A percentile compares a stretch with the other conserved stretches of the same genome.
phyloP scores from a whole-genome alignment of 2,329 filamentous ascomycete species.

The Ophiocordyceps camponoti-leonardi region DNA sequence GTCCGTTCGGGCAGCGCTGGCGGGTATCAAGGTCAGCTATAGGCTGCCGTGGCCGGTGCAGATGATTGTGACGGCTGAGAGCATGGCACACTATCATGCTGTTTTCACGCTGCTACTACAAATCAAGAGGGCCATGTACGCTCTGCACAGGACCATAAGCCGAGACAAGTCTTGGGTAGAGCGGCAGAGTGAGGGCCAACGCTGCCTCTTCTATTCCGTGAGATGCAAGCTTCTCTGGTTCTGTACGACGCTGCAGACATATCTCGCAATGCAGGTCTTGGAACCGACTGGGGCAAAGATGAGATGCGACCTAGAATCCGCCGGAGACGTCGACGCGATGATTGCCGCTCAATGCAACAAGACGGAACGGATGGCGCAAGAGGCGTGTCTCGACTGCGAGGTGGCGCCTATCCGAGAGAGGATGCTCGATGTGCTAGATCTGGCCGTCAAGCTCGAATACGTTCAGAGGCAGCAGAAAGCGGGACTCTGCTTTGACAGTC shows the following conservation, averaged over 20 bases:
- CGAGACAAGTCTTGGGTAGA: slow-evolving; percentile 22
- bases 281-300: slow-evolving; percentile 41
- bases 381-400: slow-evolving; percentile 52
- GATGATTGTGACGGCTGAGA: slow-evolving; percentile 55
- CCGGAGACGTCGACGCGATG: slow-evolving; percentile 69
- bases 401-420: slow-evolving; percentile 54
- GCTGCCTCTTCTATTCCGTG: slow-evolving; percentile 37
- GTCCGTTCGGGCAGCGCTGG: slow-evolving; percentile 38
- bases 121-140: slow-evolving; percentile 49
- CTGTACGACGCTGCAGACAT: slow-evolving; percentile 54
- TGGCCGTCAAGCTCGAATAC: slow-evolving; percentile 54
- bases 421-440: slow-evolving; percentile 59
- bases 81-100: slow-evolving; percentile 49
- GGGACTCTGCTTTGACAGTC: slow-evolving; percentile 30
- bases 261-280: slow-evolving; percentile 59
- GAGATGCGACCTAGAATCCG: slow-evolving; percentile 33
- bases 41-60: slow-evolving; percentile 47
- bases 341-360: slow-evolving; percentile 50
- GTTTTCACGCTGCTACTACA: slow-evolving; percentile 67
- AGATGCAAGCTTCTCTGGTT: slow-evolving; percentile 65
- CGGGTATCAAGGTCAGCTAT: slow-evolving; percentile 49
- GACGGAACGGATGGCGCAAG: slow-evolving; percentile 42
- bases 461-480: slow-evolving; percentile 20
- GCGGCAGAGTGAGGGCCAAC: slow-evolving; percentile 20
- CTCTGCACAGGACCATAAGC: slow-evolving; percentile 40